A percentile compares a stretch with the other conserved stretches of the same genome.
Evolutionary conservation across 1,139 yeast genomes (phyloP).

Genomic region (Pichia sp.): DNA sequence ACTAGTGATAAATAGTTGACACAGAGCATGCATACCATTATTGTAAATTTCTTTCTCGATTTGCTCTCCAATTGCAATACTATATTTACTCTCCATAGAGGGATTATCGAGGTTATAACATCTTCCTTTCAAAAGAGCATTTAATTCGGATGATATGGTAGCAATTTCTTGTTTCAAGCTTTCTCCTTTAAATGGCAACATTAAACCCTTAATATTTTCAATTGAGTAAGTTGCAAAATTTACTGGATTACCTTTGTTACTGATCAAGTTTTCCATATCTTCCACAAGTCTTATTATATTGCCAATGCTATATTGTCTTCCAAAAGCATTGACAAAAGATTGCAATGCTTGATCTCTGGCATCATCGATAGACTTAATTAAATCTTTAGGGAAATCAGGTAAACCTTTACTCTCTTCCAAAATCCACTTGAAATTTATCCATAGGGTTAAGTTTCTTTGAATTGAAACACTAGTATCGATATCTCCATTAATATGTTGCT

Average conservation of each 20-base stretch:
- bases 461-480: conserved; percentile 10
- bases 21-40: conserved; percentile 34
- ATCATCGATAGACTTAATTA: conserved; percentile 24
- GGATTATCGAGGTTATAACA: conserved; percentile 19
- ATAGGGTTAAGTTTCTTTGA: conserved; percentile 19
- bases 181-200: conserved; percentile 47
- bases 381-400: conserved; percentile 16
- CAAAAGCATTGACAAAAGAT: conserved; percentile 18
- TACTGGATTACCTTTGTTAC: conserved; percentile 39
- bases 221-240: conserved; percentile 59
- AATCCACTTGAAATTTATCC: conserved; percentile 28
- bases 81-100: conserved; percentile 25
- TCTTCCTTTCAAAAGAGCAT: conserved; percentile 46
- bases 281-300: conserved; percentile 58
- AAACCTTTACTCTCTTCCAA: conserved; percentile 23
- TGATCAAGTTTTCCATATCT: conserved; percentile 51
- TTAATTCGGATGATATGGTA: conserved; percentile 50
- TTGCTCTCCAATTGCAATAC: conserved; percentile 31
- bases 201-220: conserved; percentile 49
- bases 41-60: conserved; percentile 42
- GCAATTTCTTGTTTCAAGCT: conserved; percentile 53
- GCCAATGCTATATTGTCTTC: conserved; percentile 38
- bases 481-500: conserved; percentile 4
- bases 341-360: conserved; percentile 19
- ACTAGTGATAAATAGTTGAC: conserved; percentile 34